Base-by-base conservation (phyloP, 371 early-diverging fungal species). In the Rhizomucor miehei region DNA sequence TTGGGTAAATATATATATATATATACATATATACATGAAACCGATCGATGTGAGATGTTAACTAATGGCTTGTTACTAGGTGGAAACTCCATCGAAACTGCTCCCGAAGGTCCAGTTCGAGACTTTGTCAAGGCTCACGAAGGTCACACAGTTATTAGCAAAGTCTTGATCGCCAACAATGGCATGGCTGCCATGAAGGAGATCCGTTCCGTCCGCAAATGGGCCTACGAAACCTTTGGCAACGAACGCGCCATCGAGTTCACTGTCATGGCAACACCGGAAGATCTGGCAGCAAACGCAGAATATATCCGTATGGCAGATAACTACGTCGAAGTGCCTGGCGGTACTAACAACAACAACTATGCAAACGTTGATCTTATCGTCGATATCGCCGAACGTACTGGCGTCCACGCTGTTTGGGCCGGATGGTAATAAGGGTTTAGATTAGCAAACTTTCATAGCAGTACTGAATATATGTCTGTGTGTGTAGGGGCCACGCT, bases 121-220 rank as follows among this genome's bases (percentile, higher is more conserved):
- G 89, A 91, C 48, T 92, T 89, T 69, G 91, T 92, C 52, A 76
- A 82, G 69, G 78, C 83, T 45, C 75, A 88, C 63, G 87, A 85
- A 54, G 94, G 94, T 48, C 92, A 92, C 68, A 90, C 91, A 34
- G 91, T 92, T 9, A 93, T 93, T 63, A 85, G 85, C 20, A 89
- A 87, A 61, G 88, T 98, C 16, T 81, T 98, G 59, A 94, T 98
- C 65, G 99, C 99, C 62, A 99, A 99, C 84, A 99, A 98, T 83
- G 99, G 99, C 62, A 95, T 99, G 78, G 99, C 97, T 5, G 99
- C 99, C 47, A 95, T 98, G 70, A 99, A 99, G 73, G 98, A 95
- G 79, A 98, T 99, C 57, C 86, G 97, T 44, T 97, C 97, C 2
- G 92, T 99, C 29, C 89, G 98, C 56, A 89, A 97, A 67, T 99